Evolutionary conservation across 192 early-diverging fungal species (phyloP).

Genomic region (Dimargaris xerosporica): DNA sequence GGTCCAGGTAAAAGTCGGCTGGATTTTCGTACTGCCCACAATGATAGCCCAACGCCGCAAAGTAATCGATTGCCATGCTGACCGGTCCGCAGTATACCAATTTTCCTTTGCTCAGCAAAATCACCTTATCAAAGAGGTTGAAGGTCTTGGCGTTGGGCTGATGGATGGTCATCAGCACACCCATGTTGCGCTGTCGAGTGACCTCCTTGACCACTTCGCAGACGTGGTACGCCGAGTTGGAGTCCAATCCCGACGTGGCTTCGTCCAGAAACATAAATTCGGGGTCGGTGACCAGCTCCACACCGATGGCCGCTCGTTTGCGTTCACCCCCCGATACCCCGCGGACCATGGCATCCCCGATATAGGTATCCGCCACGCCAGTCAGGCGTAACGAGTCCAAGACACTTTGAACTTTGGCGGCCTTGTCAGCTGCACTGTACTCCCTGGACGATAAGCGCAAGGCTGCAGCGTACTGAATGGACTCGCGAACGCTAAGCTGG

Average conservation of each 20-base stretch:
- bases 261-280: slow-evolving; percentile 35
- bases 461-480: slow-evolving; percentile 53
- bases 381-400: slow-evolving; percentile 47
- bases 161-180: slow-evolving; percentile 77
- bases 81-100: slow-evolving; percentile 42
- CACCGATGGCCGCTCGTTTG: slow-evolving; percentile 31
- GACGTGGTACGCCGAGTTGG: slow-evolving; percentile 43
- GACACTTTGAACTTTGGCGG: slow-evolving; percentile 45
- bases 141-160: slow-evolving; percentile 78
- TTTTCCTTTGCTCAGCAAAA: slow-evolving; percentile 53
- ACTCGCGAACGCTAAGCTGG: slow-evolving; percentile 61
- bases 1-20: slow-evolving; percentile 54
- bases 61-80: slow-evolving; percentile 25
- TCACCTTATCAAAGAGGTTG: slow-evolving; percentile 67
- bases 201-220: slow-evolving; percentile 46
- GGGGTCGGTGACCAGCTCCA: slow-evolving; percentile 37
- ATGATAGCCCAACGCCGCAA: slow-evolving; percentile 33
- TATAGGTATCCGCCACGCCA: slow-evolving; percentile 37
- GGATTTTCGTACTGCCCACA: slow-evolving; percentile 59
- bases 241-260: slow-evolving; percentile 52
- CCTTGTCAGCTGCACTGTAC: slow-evolving; percentile 31
- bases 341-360: slow-evolving; percentile 26
- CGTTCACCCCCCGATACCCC: slow-evolving; percentile 38
- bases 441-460: slow-evolving; percentile 45
- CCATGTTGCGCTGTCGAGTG: slow-evolving; percentile 37